Base-by-base conservation (phyloP, 2,329 filamentous ascomycete genomes). In the Sclerotiophoma versabilis region DNA sequence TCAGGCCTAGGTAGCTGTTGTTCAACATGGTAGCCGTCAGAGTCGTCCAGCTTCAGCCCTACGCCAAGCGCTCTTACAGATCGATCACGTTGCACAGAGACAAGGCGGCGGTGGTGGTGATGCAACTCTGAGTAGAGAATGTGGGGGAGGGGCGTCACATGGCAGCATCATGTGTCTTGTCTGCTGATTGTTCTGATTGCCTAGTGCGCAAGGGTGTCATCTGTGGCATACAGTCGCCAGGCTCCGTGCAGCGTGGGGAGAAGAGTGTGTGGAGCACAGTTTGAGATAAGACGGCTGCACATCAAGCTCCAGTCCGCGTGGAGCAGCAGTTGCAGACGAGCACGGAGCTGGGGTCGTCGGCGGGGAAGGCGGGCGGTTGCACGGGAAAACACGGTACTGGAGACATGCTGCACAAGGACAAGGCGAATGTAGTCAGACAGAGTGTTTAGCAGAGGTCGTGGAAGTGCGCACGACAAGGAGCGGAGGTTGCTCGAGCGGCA, bases 61-160 rank as follows among this genome's bases (percentile, higher is more conserved):
- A 36, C 8, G 37, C 49, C 30, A 53, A 51, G 41, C 29, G 26
- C 32, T 42, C 23, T n/a, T 22, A 22, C 25, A 43, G 43, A 47
- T 47, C 27, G 43, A 53, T 47, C 36, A 42, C 37, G 43, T 53
- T 47, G 43, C 30, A 53, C 43, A 47, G n/a, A 33, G n/a, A 27
- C 30, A 42, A 42, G 49, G 36, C 36, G 42, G 22, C 26, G 37
- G 37, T 49, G 37, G 37, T 50, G 39, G 39, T 50, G 47, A 38
- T 51, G 41, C 48, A 39, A 39, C 26, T 37, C 10, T 5, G 25
- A 52, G 55, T 29, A 33, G 56, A 57, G 50, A 63, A 62, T 62
- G 59, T 62, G 61, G 58, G 61, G 57, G 52, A 57, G 49, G 52
- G 43, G 52, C 53, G 62, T 63, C 62, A 63, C 60, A 61, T 65